Evolutionary conservation across 2,329 filamentous ascomycete genomes (phyloP).

Genomic region (Nothophoma quercina): DNA sequence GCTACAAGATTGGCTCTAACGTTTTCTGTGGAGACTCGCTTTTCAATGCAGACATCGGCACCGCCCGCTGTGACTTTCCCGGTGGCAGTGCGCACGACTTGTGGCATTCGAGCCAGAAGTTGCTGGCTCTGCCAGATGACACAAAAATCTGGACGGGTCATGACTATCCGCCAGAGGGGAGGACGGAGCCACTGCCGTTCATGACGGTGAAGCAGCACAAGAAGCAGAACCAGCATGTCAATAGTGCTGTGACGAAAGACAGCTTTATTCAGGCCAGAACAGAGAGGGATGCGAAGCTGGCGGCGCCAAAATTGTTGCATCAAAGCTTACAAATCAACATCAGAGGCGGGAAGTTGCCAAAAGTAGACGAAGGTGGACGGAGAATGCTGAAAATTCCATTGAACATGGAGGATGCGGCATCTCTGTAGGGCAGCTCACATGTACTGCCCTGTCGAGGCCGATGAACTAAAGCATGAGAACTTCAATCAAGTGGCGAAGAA

Average conservation of each 20-base stretch:
- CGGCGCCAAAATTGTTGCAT: conserved; percentile 47
- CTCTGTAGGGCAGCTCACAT: too few species aligned
- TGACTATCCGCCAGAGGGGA: conserved; percentile 41
- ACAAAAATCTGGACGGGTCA: conserved; percentile 47
- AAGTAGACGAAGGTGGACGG: background rate
- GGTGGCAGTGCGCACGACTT: conserved; percentile 41
- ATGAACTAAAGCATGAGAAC: background rate
- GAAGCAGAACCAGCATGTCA: conserved; percentile 47
- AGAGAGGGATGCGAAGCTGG: conserved; percentile 41
- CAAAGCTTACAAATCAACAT: conserved; percentile 52
- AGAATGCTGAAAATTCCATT: conserved; percentile 6
- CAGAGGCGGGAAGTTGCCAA: conserved; percentile 47
- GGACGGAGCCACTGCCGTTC: conserved; percentile 34
- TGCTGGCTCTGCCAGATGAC: conserved; percentile 38
- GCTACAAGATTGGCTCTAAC: conserved; percentile 62
- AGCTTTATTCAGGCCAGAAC: conserved; percentile 45
- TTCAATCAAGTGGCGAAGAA: too few species aligned
- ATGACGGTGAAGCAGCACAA: conserved; percentile 48
- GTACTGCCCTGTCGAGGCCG: too few species aligned
- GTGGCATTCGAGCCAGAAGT: conserved; percentile 36
- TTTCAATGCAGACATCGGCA: conserved; percentile 46
- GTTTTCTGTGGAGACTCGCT: conserved; percentile 49
- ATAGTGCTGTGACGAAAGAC: conserved; percentile 29
- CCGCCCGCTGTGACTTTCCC: conserved; percentile 47
- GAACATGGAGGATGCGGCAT: background rate